A percentile compares a stretch with the other conserved stretches of the same genome.
Evolutionary conservation across 148 eudicot genomes (phyloP).

Genomic region (Talinum fruticosum): DNA sequence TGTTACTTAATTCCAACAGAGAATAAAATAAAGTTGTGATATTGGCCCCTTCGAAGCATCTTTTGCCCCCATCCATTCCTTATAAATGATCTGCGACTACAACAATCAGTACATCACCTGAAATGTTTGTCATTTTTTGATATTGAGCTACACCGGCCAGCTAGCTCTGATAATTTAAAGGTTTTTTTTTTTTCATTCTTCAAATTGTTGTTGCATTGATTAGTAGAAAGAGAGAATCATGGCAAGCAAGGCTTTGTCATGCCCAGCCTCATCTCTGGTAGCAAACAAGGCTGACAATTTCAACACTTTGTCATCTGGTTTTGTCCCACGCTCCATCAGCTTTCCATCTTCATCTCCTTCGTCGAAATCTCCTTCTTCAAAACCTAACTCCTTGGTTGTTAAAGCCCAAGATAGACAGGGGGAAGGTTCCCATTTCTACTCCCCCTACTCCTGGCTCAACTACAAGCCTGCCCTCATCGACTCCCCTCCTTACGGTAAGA

Average conservation of each 20-base stretch:
- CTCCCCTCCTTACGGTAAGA: slow-evolving; percentile 1
- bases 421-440: neutral
- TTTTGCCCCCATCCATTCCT: too few relatives aligned
- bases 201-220: neutral
- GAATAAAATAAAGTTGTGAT: neutral
- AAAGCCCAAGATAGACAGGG: slow-evolving; percentile 36
- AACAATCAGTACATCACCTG: too few relatives aligned
- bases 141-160: too few relatives aligned
- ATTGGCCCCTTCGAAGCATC: neutral
- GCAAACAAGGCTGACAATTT: neutral
- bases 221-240: neutral
- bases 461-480: neutral
- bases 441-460: neutral
- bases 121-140: too few relatives aligned
- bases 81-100: too few relatives aligned
- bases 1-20: neutral
- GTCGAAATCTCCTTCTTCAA: neutral
- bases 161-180: too few relatives aligned
- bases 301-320: neutral
- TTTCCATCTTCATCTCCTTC: slow-evolving; percentile 16
- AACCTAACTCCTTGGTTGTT: slow-evolving; percentile 15
- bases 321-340: slow-evolving; percentile 27
- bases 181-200: neutral
- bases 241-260: slow-evolving; percentile 8
- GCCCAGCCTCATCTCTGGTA: slow-evolving; percentile 1